phyloP scores from a whole-genome alignment of 257 asterid species.

The Jasminum sambac region DNA sequence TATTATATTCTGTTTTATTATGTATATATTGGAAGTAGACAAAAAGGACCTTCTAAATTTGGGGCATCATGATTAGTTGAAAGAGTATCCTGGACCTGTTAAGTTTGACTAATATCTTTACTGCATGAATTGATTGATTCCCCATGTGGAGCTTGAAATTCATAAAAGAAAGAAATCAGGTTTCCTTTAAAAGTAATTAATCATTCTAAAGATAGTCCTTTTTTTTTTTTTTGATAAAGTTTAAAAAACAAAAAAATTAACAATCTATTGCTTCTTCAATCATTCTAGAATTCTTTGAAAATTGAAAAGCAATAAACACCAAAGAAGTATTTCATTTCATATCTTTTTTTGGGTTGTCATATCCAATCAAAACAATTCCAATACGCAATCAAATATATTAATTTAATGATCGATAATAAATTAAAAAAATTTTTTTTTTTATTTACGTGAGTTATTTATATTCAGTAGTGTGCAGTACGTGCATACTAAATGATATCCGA shows the following conservation, averaged over 20 bases:
- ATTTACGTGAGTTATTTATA: no score
- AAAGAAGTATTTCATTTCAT: no score
- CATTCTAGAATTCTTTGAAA: no score
- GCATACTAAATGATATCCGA: background rate
- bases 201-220: background rate
- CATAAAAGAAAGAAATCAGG: constrained; percentile 5
- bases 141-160: constrained; percentile 5
- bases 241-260: background rate
- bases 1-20: no score
- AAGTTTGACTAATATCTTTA: background rate
- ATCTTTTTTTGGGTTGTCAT: no score
- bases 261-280: no score
- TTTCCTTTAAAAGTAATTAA: background rate
- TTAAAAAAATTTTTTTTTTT: no score
- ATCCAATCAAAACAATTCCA: no score
- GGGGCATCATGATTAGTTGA: constrained; percentile 18
- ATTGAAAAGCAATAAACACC: no score
- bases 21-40: background rate
- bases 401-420: no score
- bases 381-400: no score
- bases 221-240: background rate
- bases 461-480: background rate
- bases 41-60: background rate
- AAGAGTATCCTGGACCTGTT: constrained; percentile 21
- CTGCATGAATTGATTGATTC: constrained; percentile 3